Evolutionary conservation across 1,139 yeast genomes (phyloP), one percentile per base, ranked within the genome.

Genomic region (Blastobotrys raffinosifermentans): DNA sequence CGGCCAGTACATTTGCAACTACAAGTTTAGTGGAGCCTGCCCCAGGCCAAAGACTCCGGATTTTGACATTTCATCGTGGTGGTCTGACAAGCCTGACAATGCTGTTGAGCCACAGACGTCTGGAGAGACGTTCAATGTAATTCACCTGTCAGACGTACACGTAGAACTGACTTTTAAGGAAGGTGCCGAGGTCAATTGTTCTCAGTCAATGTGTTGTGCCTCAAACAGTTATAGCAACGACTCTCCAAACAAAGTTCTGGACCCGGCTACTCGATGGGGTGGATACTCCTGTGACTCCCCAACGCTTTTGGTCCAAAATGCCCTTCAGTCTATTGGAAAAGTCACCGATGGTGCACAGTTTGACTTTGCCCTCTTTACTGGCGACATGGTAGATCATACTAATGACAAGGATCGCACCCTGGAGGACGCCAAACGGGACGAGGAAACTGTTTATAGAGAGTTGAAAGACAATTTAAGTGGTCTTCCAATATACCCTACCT

Each of bases 331-430:
- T 16, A 66, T 75, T 40, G 61, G 64, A 10, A 50, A 65, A 20
- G 57, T 60, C 33, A 38, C 42, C 5, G 39, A 58, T 27, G 21
- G n/a, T 4, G 31, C 64, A 15, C 54, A 65, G 7, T 76, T 73
- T 47, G 80, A 76, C 43, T 77, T 78, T 54, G 67, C 77, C 10
- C 56, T 78, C 26, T 78, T 77, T 62, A 78, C 83, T 2, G 85
- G 84, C 39, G 84, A 77, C 51, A 60, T 77, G 50, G 76, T 75
- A 29, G 80, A 75, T 51, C 82, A 76, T 49, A 77, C 73, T 47
- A 72, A 65, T 33, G 48, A 57, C 34, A 66, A 64, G 42, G 69
- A 69, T 49, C 68, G 67, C 27, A 67, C 72, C 18, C 60, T 53
- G 72, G 31, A 36, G 8, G 64, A 66, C 45, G 73, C 80, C 23